Base-by-base conservation (phyloP, 192 early-diverging fungal species). In the Diversispora epigaea region DNA sequence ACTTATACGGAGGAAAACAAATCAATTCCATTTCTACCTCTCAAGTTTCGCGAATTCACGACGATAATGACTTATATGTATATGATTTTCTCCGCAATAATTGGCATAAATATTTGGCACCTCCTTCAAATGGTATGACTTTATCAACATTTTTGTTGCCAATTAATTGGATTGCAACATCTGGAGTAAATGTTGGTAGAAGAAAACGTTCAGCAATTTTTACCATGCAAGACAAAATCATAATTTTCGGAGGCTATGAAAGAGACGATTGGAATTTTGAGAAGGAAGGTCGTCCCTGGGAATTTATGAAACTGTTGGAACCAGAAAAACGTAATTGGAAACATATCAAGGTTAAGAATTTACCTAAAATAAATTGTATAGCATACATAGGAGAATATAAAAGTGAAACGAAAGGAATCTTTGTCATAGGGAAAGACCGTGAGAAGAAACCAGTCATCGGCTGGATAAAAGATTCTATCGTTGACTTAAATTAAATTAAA, bases 1-100 rank as follows among this genome's bases (percentile, higher is more conserved):
- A 61, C 58, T 10, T 61, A 17, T 61, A 61, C 11, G 58, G 58
- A 4, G 58, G 58, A 61, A 10, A 61, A 61, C 58, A 61, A 25
- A 61, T 61, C 2, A 39, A 61, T 50, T 50, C 49, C 14, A 39
- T 7, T 50, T 50, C 49, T 50, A 50, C 14, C 6, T 50, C 49
- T 17, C 8, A 39, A n/a, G 2, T 61, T 17, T 17, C 58, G 8
- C 9, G 7, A 61, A 39, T 61, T 17, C 58, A 61, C 7, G 58
- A 61, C 5, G 58, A 61, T 6, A 39, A 61, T 10, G 19, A 39
- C n/a, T 4, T 61, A 10, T n/a, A 39, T 19, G 12, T 39, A 2
- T 61, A 50, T 50, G 0, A 50, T 14, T 12, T 50, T 5, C 49
- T 2, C 14, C 49, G 6, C 8, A 5, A 4, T 50, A 50, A 14